Evolutionary conservation across 2,329 filamentous ascomycete species (phyloP), one percentile per base, ranked within the genome.

Genomic region (Incumbomyces delicatus): DNA sequence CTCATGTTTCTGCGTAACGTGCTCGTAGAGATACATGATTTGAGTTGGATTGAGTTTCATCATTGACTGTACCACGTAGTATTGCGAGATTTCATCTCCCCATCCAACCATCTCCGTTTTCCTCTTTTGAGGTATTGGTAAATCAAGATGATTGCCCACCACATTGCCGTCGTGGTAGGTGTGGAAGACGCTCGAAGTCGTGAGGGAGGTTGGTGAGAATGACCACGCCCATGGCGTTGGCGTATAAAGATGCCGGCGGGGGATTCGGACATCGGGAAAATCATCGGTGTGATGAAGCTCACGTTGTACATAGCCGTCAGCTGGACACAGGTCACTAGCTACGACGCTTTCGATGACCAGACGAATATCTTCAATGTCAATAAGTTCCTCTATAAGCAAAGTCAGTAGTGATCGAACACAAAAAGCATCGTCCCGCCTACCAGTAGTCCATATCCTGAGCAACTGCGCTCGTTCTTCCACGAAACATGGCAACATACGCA

Each of bases 11-110:
- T 73, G 55, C 30, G 70, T 71, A 35, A 74, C 74, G 52, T 77
- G 67, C 50, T 79, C 73, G 46, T 71, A 72, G 46, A 81, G 59
- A 66, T 71, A 76, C 51, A 81, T 56, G 7, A 81, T 66, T 59
- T 81, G 76, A 33, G 71, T 73, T 0, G 78, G 78, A 48, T 80
- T 73, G 32, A 81, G 64, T 61, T 81, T 81, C 62, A 81, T 65
- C 72, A 80, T 78, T 51, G 81, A 77, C 54, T 81, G 75, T 3
- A 81, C 71, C 5, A 81, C 67, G 53, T 81, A 81, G 58, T 81
- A 81, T 51, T 81, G 77, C 12, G 70, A 67, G 41, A 80, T 76
- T 46, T 80, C 77, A 54, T 81, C 77, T 27, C 78, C 78, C 78
- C 78, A 81, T 18, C 78, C 78, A 60, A 80, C 76, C n/a, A 67